Evolutionary conservation across 805 yeast species (phyloP), one percentile per base, ranked within the genome.

Genomic region (Metschnikowia lachancei): DNA sequence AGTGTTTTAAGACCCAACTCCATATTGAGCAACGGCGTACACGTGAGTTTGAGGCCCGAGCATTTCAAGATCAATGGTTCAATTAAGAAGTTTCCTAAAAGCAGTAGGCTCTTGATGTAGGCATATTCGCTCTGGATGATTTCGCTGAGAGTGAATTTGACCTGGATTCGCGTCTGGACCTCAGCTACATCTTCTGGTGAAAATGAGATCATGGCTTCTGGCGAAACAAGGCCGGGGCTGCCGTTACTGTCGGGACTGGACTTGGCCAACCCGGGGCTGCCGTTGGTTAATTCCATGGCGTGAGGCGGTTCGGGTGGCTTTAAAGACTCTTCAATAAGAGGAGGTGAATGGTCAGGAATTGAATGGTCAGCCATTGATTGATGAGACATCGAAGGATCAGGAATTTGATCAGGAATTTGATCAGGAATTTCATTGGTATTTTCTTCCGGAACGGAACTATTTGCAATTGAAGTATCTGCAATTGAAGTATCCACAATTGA

Each of bases 31-130:
- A 51, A 35, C 26, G 54, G 54, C 26, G 54, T 41, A 39, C 54
- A 51, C 26, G 53, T 51, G 43, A 51, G 14, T 10, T 19, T 29
- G 22, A 46, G 32, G 12, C 43, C 43, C 20, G 28, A 19, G 36
- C 51, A 33, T 17, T 40, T 36, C 19, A 46, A 40, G n/a, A 51
- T 43, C 34, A 45, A 37, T 5, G 54, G 53, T 42, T 51, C 54
- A 16, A 49, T 17, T 36, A 46, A 43, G 43, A 39, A 49, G 36
- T 41, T 51, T 19, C 46, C 43, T 38, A 49, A 36, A 17, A 49
- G 49, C 41, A 36, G 40, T 36, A 51, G 32, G 40, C 51, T 43
- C 18, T 44, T 39, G 31, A 49, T 41, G 32, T 40, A 51, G 16
- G 40, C 37, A 32, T 49, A 41, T 19, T 51, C 55, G 28, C 53